phyloP scores from a whole-genome alignment of 2,329 filamentous ascomycete species.

The Alternaria viburni region DNA sequence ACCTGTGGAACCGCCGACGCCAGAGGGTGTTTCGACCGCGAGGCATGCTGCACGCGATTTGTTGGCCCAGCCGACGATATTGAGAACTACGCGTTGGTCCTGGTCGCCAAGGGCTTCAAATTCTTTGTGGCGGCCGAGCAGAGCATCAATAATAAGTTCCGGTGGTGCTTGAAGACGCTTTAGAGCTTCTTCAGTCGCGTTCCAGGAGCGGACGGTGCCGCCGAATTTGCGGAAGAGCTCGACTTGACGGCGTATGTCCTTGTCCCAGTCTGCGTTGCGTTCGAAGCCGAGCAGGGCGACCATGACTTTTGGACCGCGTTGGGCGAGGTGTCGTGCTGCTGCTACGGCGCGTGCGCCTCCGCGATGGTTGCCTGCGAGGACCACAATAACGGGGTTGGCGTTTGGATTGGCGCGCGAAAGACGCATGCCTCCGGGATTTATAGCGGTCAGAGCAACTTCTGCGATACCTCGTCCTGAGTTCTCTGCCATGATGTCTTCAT shows the following conservation, averaged over 20 bases:
- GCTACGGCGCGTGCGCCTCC: conserved; percentile 84
- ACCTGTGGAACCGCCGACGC: conserved; percentile 77
- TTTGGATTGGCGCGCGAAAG: conserved; percentile 56
- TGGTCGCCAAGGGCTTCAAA: conserved; percentile 87
- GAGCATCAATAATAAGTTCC: conserved; percentile 84
- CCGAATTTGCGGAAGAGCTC: conserved; percentile 84
- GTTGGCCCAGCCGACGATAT: conserved; percentile 93
- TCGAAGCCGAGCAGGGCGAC: conserved; percentile 86
- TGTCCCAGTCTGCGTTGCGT: conserved; percentile 78
- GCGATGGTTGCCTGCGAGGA: conserved; percentile 95
- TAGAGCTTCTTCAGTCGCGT: conserved; percentile 60
- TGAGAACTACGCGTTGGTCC: conserved; percentile 83
- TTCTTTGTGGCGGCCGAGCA: conserved; percentile 83
- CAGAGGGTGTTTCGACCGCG: conserved; percentile 89
- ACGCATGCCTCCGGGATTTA: conserved; percentile 66
- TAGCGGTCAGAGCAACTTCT: conserved; percentile 75
- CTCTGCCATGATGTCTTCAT: conserved; percentile 89
- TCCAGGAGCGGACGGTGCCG: conserved; percentile 71
- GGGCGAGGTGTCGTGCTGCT: conserved; percentile 84
- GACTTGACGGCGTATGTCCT: conserved; percentile 80
- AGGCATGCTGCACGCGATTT: conserved; percentile 82
- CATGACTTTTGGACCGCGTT: conserved; percentile 80
- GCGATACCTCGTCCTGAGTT: conserved; percentile 89
- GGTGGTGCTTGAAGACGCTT: conserved; percentile 68
- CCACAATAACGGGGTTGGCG: conserved; percentile 66